A percentile compares a stretch with the other conserved stretches of the same genome.
Evolutionary conservation across 163 green algal genomes (phyloP).

Genomic region (Chloromonas sp.): DNA sequence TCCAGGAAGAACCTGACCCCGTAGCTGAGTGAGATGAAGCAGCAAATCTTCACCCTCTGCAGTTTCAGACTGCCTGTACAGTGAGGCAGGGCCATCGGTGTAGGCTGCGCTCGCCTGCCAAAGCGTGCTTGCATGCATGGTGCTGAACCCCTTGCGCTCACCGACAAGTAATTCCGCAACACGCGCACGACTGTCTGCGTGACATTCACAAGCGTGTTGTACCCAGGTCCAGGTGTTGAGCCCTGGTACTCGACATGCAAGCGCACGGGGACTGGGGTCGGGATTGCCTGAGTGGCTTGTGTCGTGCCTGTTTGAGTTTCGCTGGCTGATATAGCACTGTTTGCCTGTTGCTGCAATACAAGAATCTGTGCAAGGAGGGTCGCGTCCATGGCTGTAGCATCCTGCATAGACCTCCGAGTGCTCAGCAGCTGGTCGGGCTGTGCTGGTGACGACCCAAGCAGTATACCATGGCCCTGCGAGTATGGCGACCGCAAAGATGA

Average conservation of each 20-base stretch:
- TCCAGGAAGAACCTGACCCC: too few species aligned
- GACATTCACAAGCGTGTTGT: not conserved
- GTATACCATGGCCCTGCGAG: not conserved
- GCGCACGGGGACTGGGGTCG: not conserved
- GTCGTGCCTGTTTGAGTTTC: not conserved
- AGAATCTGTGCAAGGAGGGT: not conserved
- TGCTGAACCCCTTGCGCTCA: not conserved
- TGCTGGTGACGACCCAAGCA: not conserved
- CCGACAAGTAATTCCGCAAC: not conserved
- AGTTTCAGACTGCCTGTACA: too few species aligned
- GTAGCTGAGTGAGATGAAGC: too few species aligned
- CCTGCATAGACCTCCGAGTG: not conserved
- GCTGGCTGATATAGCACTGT: not conserved
- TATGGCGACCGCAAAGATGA: not conserved
- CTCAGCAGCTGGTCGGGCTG: not conserved
- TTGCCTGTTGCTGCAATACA: not conserved
- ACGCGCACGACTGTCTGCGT: not conserved
- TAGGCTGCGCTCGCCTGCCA: too few species aligned
- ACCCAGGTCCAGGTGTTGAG: not conserved
- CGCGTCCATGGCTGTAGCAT: not conserved
- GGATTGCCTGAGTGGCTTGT: not conserved
- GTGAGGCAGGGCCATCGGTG: too few species aligned
- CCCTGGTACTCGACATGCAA: not conserved
- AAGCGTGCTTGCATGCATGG: too few species aligned
- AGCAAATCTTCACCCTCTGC: too few species aligned